Base-by-base conservation (phyloP, 345 rosid genomes). In the Eucalyptus marginata region DNA sequence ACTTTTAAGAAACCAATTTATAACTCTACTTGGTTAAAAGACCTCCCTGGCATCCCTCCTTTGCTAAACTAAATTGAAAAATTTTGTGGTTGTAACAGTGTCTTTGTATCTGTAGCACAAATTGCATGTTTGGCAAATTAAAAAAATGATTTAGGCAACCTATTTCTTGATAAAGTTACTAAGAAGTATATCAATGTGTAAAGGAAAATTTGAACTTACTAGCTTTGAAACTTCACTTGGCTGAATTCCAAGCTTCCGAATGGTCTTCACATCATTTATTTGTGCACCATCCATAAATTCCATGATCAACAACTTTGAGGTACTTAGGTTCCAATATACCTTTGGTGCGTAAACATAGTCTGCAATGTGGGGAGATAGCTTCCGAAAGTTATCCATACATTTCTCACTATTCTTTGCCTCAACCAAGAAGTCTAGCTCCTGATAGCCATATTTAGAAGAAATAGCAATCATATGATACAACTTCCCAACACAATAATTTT, bases 211-310 rank as follows among this genome's bases (percentile, higher is more conserved):
- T 86, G 79, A 76, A 93, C 97, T 95, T 95, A 96, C 99, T 80
- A 98, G 93, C 92, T 90, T 94, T 68, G 99, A 93, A 90, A 98
- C 97, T 86, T 98, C 98, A 81, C 90, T 89, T 4, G 97, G 97
- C 88, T 89, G 96, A 89, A 98, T 94, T 68, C 98, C 97, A 92
- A 98, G 98, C 92, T 88, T 92, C 89, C 11, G 94, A 76, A 98
- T 94, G 88, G 92, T 86, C 93, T 90, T 95, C 91, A 97, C 94
- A 88, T 98, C 98, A 90, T 94, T 93, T 89, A 97, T 94, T 91
- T 95, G 97, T 81, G 95, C 98, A 92, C 97, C 99, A 85, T 98
- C 99, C 88, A 98, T 96, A 92, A 93, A 98, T 92, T 98, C 99
- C 99, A 98, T 98, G 51, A 94, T 95, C 90, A 98, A 92, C 90